Evolutionary conservation across 441 rosid genomes (phyloP).

Genomic region (Populus hybrid): DNA sequence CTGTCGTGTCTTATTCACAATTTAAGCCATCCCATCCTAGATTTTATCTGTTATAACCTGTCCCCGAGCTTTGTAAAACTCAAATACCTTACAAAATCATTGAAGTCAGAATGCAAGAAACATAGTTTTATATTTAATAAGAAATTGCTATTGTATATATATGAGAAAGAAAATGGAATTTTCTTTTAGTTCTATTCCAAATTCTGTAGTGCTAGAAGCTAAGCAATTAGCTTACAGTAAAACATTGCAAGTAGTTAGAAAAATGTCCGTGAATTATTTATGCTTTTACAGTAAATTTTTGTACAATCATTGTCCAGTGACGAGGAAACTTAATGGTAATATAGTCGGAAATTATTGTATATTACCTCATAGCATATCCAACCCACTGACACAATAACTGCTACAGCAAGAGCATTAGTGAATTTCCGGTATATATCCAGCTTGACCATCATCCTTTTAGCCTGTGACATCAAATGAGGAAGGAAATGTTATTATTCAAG

Average conservation of each 20-base stretch:
- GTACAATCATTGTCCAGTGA: background rate
- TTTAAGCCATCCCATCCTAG: background rate
- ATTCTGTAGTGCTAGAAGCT: background rate
- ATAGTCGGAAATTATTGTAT: background rate
- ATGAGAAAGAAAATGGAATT: background rate
- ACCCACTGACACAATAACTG: slow-evolving; percentile 86
- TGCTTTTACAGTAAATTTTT: background rate
- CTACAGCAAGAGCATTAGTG: slow-evolving; percentile 90
- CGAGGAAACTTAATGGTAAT: background rate
- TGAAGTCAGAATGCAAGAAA: background rate
- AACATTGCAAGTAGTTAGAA: background rate
- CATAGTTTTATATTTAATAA: background rate
- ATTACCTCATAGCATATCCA: slow-evolving; percentile 98
- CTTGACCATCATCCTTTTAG: slow-evolving; percentile 84
- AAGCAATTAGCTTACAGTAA: background rate
- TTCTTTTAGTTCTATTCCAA: background rate
- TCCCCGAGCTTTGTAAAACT: background rate
- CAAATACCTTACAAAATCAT: background rate
- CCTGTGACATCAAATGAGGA: slow-evolving; percentile 33
- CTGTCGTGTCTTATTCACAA: background rate
- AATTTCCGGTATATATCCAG: slow-evolving; percentile 89
- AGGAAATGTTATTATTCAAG: background rate
- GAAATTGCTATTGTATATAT: background rate
- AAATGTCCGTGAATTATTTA: background rate
- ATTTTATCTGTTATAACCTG: background rate